These are phyloP conservation scores for Fistulifera pelliculosa DNA, from an alignment of 108 stramenopile species.

Conservation along the genomic window DNA sequence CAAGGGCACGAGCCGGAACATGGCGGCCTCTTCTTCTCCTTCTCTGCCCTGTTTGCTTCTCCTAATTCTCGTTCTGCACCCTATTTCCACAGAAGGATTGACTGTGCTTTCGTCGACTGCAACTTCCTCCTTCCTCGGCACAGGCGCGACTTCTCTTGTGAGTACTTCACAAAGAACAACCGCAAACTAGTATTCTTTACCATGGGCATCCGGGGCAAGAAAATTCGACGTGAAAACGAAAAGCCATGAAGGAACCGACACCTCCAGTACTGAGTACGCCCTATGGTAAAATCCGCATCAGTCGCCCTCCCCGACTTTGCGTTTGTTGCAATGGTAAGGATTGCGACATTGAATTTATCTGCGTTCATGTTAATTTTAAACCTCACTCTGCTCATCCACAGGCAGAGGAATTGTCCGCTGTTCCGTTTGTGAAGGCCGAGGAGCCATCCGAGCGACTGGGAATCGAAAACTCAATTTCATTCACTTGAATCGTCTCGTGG, in stretches of 20 bases:
- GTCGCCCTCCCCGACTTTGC: slow-evolving; percentile 2
- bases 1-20: too few relatives aligned
- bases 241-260: not conserved
- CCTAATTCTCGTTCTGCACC: too few relatives aligned
- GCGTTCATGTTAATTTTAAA: too few relatives aligned
- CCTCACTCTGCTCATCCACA: not conserved
- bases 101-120: too few relatives aligned
- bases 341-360: too few relatives aligned
- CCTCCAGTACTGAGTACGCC: slow-evolving; percentile 4
- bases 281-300: slow-evolving; percentile 7
- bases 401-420: slow-evolving; percentile 7
- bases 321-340: not conserved
- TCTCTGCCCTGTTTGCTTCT: too few relatives aligned
- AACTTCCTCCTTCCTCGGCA: too few relatives aligned
- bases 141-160: too few relatives aligned
- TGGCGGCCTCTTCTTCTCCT: too few relatives aligned
- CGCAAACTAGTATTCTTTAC: too few relatives aligned
- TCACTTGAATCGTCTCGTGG: not conserved
- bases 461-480: slow-evolving; percentile 1
- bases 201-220: slow-evolving; percentile 9
- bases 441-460: slow-evolving; percentile 2
- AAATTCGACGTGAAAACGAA: slow-evolving; percentile 6
- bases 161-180: too few relatives aligned
- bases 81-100: too few relatives aligned
- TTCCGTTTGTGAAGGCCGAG: slow-evolving; percentile 6